Evolutionary conservation across 106 monocot species (phyloP).

Genomic region (Iris macrosiphon): DNA sequence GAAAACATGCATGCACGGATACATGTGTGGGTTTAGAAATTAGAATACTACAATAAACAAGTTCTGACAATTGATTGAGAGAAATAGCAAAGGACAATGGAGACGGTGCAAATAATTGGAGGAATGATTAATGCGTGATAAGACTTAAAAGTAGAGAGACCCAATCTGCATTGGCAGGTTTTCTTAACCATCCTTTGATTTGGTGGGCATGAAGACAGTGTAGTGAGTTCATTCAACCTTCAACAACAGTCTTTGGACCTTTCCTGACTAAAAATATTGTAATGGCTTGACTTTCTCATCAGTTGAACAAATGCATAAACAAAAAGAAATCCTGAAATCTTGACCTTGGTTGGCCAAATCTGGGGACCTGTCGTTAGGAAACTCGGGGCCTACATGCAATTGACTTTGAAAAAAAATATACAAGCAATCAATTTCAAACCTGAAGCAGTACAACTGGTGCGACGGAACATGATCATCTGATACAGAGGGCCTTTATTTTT

Average conservation of each 20-base stretch:
- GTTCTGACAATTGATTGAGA: neutral
- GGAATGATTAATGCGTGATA: neutral
- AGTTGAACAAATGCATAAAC: too few species aligned
- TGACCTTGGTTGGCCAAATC: slow-evolving; percentile 4
- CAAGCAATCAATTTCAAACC: too few species aligned
- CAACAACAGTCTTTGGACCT: neutral
- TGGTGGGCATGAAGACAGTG: slow-evolving; percentile 16
- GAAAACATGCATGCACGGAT: neutral
- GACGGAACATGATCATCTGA: too few species aligned
- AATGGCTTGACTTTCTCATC: neutral
- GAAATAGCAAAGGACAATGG: slow-evolving; percentile 14
- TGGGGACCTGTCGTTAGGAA: slow-evolving; percentile 3
- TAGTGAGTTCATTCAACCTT: neutral
- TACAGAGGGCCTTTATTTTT: too few species aligned
- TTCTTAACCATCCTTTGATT: slow-evolving; percentile 17
- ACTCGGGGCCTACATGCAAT: slow-evolving; percentile 6
- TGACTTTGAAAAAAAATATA: too few species aligned
- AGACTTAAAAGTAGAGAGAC: slow-evolving; percentile 2
- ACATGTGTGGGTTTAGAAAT: neutral
- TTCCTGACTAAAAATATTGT: slow-evolving; percentile 6
- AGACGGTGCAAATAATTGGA: slow-evolving; percentile 22
- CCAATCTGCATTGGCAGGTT: neutral
- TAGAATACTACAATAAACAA: neutral
- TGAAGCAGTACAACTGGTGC: too few species aligned
- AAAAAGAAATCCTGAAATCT: neutral